A percentile compares a stretch with the other conserved stretches of the same genome.
Conservation (phyloP, 2,329 filamentous ascomycete species). For the Calycina marina region DNA sequence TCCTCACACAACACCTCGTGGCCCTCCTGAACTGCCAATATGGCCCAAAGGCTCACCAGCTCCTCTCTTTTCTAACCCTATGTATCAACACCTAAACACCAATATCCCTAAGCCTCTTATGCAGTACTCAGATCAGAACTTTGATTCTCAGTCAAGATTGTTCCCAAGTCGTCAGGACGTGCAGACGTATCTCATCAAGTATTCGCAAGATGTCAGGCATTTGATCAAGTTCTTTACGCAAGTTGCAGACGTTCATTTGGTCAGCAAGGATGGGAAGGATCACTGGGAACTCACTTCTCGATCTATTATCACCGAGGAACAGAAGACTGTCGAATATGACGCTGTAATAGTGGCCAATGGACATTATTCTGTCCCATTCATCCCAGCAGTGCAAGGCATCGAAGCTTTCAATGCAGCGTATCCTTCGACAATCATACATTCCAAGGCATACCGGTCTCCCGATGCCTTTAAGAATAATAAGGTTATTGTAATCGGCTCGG, state of each 20-base stretch:
- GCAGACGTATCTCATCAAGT: slow-evolving; percentile 57
- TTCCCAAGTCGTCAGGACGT: slow-evolving; percentile 64
- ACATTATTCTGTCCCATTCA: slow-evolving; percentile 55
- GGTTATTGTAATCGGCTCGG: slow-evolving; percentile 72
- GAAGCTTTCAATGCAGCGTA: slow-evolving; percentile 41
- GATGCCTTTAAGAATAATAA: slow-evolving; percentile 51
- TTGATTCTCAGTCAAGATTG: slow-evolving; percentile 48
- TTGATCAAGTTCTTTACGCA: slow-evolving; percentile 57
- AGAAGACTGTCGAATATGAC: slow-evolving; percentile 33
- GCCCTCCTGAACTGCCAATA: slow-evolving; percentile 4
- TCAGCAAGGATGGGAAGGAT: slow-evolving; percentile 10
- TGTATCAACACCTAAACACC: slow-evolving; percentile 72
- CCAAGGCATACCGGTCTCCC: slow-evolving; percentile 64
- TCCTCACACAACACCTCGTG: slow-evolving; percentile 37
- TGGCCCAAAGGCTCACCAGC: slow-evolving; percentile 24
- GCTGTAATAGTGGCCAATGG: slow-evolving; percentile 64
- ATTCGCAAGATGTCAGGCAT: slow-evolving; percentile 46
- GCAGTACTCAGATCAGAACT: slow-evolving; percentile 59
- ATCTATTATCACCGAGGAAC: slow-evolving; percentile 15
- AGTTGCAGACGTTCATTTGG: slow-evolving; percentile 42
- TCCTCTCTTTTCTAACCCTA: slow-evolving; percentile 55
- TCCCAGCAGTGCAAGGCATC: slow-evolving; percentile 49
- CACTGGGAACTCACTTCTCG: slow-evolving; percentile 37
- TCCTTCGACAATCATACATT: slow-evolving; percentile 51
- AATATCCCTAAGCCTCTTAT: slow-evolving; percentile 78